Evolutionary conservation across 768 basidiomycete species (phyloP).

Genomic region (Erythrobasidium yunnanense): DNA sequence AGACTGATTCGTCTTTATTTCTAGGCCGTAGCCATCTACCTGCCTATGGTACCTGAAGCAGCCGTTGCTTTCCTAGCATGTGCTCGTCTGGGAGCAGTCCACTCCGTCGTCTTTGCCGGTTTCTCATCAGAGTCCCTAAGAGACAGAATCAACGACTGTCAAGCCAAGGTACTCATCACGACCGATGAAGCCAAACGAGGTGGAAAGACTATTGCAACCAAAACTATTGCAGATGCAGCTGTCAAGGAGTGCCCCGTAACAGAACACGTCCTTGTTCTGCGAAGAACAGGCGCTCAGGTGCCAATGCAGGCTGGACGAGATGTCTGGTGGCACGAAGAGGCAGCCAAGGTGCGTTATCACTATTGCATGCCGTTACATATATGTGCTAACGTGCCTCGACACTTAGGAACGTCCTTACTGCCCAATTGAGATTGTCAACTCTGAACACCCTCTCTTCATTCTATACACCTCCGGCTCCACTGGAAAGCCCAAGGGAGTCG

Average conservation of each 20-base stretch:
- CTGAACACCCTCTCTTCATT: constrained; percentile 97
- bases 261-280: constrained; percentile 80
- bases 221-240: constrained; percentile 84
- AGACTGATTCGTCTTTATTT: not conserved
- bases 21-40: constrained; percentile 70
- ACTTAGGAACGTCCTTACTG: constrained; percentile 83
- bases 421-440: constrained; percentile 70
- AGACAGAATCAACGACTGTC: constrained; percentile 82
- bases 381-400: too few relatives aligned
- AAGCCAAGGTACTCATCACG: constrained; percentile 81
- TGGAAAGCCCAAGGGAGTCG: constrained; percentile 93
- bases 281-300: constrained; percentile 71
- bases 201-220: constrained; percentile 88
- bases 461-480: constrained; percentile 81
- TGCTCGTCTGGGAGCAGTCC: constrained; percentile 88
- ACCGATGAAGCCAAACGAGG: constrained; percentile 88
- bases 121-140: constrained; percentile 90
- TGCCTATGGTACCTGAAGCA: constrained; percentile 79
- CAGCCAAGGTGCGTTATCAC: too few relatives aligned
- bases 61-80: constrained; percentile 95
- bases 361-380: too few relatives aligned
- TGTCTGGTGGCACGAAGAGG: constrained; percentile 94
- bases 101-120: constrained; percentile 95
- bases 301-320: constrained; percentile 75
- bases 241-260: constrained; percentile 71